Evolutionary conservation across 257 asterid species (phyloP).

Genomic region (Anisodus tanguticus): DNA sequence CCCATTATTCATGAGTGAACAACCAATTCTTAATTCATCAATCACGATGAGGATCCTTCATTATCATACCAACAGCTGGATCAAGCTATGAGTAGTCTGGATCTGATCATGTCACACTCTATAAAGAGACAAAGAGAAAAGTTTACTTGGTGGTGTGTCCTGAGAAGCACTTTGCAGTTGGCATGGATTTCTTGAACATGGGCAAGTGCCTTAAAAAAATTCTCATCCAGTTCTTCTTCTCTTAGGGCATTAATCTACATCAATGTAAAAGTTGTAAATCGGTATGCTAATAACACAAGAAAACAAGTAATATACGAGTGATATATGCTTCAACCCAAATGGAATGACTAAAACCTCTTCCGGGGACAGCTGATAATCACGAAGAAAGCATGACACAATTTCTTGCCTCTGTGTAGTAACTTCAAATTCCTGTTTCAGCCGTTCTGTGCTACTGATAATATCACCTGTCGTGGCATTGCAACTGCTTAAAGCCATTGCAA

Average conservation of each 20-base stretch:
- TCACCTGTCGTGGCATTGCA: slow-evolving; percentile 97
- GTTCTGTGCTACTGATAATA: slow-evolving; percentile 90
- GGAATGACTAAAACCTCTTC: slow-evolving; percentile 69
- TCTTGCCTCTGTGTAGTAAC: slow-evolving; percentile 93
- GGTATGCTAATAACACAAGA: not conserved
- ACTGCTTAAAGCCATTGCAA: slow-evolving; percentile 81
- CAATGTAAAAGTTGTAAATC: slow-evolving; percentile 30
- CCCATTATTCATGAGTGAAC: slow-evolving; percentile 14
- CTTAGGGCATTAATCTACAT: slow-evolving; percentile 82
- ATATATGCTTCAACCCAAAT: slow-evolving; percentile 27
- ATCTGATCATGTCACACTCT: not conserved
- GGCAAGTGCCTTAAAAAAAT: slow-evolving; percentile 93
- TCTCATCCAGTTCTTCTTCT: slow-evolving; percentile 86
- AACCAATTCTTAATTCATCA: not conserved
- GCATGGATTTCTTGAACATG: slow-evolving; percentile 98
- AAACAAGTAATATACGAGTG: not conserved
- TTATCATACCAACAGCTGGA: slow-evolving; percentile 4
- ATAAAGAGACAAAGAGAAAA: slow-evolving; percentile 20
- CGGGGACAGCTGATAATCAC: slow-evolving; percentile 93
- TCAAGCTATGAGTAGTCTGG: not conserved
- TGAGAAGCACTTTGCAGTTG: slow-evolving; percentile 87
- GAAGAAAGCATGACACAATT: slow-evolving; percentile 91
- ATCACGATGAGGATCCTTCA: not conserved
- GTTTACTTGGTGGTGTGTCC: slow-evolving; percentile 98
- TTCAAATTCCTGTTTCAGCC: slow-evolving; percentile 97